Evolutionary conservation across 2,329 filamentous ascomycete species (phyloP).

Genomic region (Helminthosporium solani): DNA sequence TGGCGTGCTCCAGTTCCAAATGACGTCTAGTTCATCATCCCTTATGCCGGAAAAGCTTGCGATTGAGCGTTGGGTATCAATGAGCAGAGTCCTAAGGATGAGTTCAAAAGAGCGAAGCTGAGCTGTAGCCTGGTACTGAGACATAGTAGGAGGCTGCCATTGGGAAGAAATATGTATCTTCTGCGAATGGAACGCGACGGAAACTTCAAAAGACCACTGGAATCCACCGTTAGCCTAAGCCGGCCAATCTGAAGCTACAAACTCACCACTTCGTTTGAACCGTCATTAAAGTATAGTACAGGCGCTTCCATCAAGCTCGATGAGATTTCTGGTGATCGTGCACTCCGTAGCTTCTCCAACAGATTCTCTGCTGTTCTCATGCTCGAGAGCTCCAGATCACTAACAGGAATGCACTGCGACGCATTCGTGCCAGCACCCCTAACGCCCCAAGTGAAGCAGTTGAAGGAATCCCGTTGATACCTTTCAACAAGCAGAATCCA

Average conservation of each 20-base stretch:
- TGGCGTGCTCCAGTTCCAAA: conserved; percentile 52
- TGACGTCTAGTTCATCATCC: conserved; percentile 45
- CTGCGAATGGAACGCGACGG: conserved; percentile 24
- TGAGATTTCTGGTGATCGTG: conserved; percentile 13
- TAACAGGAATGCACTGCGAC: conserved; percentile 19
- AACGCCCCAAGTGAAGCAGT: conserved; percentile 31
- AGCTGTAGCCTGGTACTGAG: conserved; percentile 46
- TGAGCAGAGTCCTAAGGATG: conserved; percentile 41
- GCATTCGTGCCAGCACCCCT: conserved; percentile 12
- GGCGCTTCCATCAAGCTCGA: conserved; percentile 7
- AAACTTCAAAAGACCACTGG: conserved; percentile 35
- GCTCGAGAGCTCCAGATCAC: conserved; percentile 18
- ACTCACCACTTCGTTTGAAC: conserved; percentile 30
- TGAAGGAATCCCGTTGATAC: conserved; percentile 35
- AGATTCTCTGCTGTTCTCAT: conserved; percentile 17
- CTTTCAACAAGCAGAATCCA: conserved; percentile 35
- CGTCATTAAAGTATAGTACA: conserved; percentile 29
- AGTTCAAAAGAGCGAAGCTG: conserved; percentile 47
- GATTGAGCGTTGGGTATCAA: conserved; percentile 14
- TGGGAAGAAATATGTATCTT: conserved; percentile 42
- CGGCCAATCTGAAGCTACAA: background rate
- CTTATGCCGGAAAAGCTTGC: conserved; percentile 20
- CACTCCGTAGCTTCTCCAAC: conserved; percentile 13
- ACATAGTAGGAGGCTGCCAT: conserved; percentile 46
- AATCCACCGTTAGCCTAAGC: conserved; percentile 1